Conservation (phyloP, 805 yeast genomes). For the Zygosaccharomyces lentus region DNA sequence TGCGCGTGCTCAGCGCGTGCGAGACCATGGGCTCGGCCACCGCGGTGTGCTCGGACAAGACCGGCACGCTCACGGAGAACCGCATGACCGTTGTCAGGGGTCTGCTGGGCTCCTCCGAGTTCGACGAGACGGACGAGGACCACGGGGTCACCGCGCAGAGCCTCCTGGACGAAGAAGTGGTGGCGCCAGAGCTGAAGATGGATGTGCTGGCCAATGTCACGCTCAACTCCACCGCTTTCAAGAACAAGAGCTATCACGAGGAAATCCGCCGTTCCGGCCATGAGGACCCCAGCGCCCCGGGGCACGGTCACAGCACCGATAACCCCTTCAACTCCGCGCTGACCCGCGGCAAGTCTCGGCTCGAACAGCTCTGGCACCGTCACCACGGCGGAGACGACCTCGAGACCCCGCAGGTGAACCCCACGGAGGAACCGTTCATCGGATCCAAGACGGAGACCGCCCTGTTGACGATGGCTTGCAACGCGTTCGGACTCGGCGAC, state of each 20-base stretch:
- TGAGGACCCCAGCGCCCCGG: background rate
- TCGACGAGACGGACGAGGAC: constrained; percentile 45
- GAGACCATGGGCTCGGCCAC: constrained; percentile 99
- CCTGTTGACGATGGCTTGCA: constrained; percentile 61
- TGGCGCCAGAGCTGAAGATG: constrained; percentile 16
- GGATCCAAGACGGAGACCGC: constrained; percentile 98
- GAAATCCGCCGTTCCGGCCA: constrained; percentile 10
- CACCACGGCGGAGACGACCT: constrained; percentile 13
- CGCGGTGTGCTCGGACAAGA: constrained; percentile 93
- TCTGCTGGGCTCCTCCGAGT: constrained; percentile 52
- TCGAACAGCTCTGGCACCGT: constrained; percentile 20
- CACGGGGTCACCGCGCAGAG: constrained; percentile 8
- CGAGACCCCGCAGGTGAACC: constrained; percentile 14
- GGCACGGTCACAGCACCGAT: constrained; percentile 15
- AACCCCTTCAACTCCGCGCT: constrained; percentile 25
- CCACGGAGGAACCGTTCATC: constrained; percentile 54
- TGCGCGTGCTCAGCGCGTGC: constrained; percentile 88
- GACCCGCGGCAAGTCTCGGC: constrained; percentile 6
- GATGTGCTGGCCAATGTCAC: constrained; percentile 53
- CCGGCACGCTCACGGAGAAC: constrained; percentile 95
- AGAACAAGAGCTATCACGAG: constrained; percentile 43
- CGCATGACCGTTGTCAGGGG: constrained; percentile 87
- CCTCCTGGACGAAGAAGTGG: constrained; percentile 6
- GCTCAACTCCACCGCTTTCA: constrained; percentile 88
- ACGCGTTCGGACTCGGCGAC: constrained; percentile 46